phyloP scores from a whole-genome alignment of 2,329 filamentous ascomycete genomes.

The Pleurostoma richardsiae region DNA sequence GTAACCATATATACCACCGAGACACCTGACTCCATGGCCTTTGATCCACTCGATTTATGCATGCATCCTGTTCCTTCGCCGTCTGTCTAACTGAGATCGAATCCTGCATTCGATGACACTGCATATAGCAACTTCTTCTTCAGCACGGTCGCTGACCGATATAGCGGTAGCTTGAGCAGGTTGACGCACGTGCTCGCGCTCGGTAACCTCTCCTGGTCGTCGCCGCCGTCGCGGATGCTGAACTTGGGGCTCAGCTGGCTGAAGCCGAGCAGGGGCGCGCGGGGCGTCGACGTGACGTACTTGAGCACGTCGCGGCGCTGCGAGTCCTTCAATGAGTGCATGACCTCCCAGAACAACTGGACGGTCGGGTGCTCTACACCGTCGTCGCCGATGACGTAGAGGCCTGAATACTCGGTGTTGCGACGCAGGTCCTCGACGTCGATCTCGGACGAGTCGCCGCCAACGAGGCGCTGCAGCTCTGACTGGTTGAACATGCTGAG shows the following conservation, averaged over 20 bases:
- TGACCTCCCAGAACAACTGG: conserved; percentile 85
- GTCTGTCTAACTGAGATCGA: conserved; percentile 65
- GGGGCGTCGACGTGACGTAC: conserved; percentile 90
- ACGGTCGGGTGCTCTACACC: conserved; percentile 80
- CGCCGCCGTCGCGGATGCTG: conserved; percentile 79
- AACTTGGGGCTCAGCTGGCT: conserved; percentile 79
- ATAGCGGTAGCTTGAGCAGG: conserved; percentile 84
- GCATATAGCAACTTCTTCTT: conserved; percentile 84
- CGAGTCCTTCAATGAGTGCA: conserved; percentile 68
- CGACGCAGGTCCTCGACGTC: conserved; percentile 79
- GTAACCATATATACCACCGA: too few species aligned
- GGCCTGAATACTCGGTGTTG: conserved; percentile 82
- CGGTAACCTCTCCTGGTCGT: conserved; percentile 72
- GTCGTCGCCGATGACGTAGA: conserved; percentile 89
- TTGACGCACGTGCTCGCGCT: conserved; percentile 97
- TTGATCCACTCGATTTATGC: too few species aligned
- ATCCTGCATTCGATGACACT: conserved; percentile 83
- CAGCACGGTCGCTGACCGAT: conserved; percentile 59
- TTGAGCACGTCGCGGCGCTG: conserved; percentile 85
- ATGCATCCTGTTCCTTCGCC: too few species aligned
- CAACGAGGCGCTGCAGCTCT: conserved; percentile 88
- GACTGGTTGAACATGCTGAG: conserved; percentile 98
- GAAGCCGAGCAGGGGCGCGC: conserved; percentile 87
- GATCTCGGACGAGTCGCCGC: conserved; percentile 80
- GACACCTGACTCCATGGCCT: too few species aligned